Base-by-base conservation (phyloP, 2,329 filamentous ascomycete genomes). In the Paecilomyces dactylethromorphus region DNA sequence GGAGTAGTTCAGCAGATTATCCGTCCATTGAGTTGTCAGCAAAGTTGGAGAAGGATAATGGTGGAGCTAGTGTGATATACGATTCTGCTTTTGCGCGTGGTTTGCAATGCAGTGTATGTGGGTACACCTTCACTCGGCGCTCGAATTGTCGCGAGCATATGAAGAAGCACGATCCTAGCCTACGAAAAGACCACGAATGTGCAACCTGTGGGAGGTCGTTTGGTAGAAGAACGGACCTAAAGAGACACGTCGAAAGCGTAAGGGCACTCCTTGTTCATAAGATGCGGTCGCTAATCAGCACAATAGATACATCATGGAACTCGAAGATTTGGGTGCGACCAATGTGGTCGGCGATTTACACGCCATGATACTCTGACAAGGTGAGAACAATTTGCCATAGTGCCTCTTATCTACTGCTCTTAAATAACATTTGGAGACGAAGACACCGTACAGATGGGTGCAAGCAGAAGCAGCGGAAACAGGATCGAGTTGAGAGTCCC, bases 71-170 rank as follows among this genome's bases (percentile, higher is more conserved):
- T 12, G 54, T 51, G 53, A 60, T 61, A 54, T 56, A 63, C 56
- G 65, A 66, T 61, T 59, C 71, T 53, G 54, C 68, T 39, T 57
- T 68, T 61, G 65, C 79, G 82, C 65, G 87, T 84, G 88, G 88
- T 57, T 90, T 86, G 65, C 88, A 85, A 62, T 96, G 92, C 69
- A 81, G 86, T 59, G 80, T 86, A 1, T 96, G 92, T 69, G 87
- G 87, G 6, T 90, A 88, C 71, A 82, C 88, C 15, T 96, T 96
- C 71, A 90, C 90, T 64, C 82, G 92, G 62, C 88, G 85, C 67
- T 95, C 93, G 78, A 96, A 96, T 75, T 91, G 87, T 76, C 92
- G 90, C 68, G 89, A 91, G 31, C 92, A 96, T 71, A 83, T 92
- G 81, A 88, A 92, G 68, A 92, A 87, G 0, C 92, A 96, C 69